These are phyloP conservation scores for Fusarium phyllophilum DNA, from an alignment of 2,329 filamentous ascomycete species.

Conservation along the genomic window DNA sequence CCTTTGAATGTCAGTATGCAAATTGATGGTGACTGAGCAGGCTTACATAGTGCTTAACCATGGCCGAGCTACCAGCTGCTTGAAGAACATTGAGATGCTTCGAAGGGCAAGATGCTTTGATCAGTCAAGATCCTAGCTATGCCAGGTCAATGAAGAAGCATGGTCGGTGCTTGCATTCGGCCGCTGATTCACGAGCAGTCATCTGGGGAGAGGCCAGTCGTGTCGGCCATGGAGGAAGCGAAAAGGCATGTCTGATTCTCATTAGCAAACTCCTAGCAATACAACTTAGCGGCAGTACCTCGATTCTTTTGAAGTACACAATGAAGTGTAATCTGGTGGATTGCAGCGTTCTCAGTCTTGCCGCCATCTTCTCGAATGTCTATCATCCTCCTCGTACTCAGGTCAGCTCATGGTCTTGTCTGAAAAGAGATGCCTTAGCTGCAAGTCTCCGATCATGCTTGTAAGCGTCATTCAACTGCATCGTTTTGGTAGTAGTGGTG, in stretches of 20 bases:
- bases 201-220: too few relatives aligned
- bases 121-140: background rate
- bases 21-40: background rate
- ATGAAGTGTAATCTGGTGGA: background rate
- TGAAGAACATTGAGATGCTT: conserved; percentile 63
- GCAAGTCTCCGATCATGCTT: background rate
- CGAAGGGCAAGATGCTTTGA: background rate
- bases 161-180: background rate
- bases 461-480: background rate
- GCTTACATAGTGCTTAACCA: conserved; percentile 76
- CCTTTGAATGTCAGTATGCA: conserved; percentile 39
- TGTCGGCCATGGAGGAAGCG: background rate
- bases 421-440: too few relatives aligned
- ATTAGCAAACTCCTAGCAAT: background rate
- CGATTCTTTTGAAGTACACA: background rate
- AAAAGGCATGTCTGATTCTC: too few relatives aligned
- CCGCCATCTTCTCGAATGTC: fast-evolving
- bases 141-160: background rate
- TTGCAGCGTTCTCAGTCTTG: too few relatives aligned
- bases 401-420: background rate
- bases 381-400: background rate
- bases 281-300: too few relatives aligned
- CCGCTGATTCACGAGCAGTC: background rate
- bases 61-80: conserved; percentile 71
- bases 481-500: background rate